These are phyloP conservation scores for Solanum acaule DNA, from an alignment of 257 asterid species.

Conservation along the genomic window DNA sequence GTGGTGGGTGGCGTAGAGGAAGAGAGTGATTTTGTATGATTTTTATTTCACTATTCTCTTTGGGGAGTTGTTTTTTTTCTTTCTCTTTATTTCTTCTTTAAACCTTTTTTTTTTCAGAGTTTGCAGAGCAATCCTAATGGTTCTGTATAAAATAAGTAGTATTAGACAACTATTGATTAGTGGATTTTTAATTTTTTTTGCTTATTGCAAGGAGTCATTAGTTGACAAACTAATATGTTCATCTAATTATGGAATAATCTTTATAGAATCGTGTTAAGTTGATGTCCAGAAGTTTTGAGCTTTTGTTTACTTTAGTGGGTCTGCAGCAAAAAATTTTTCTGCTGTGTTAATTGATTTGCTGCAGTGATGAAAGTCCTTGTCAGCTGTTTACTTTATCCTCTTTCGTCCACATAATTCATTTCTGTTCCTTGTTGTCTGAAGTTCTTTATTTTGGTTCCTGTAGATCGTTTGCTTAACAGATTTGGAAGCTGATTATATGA, in stretches of 20 bases:
- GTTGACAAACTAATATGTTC: neutral
- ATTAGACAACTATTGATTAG: neutral
- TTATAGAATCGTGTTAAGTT: neutral
- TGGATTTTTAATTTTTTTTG: neutral
- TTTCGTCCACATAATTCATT: neutral
- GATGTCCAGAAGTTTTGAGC: neutral
- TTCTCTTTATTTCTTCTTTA: neutral
- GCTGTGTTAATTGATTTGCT: neutral
- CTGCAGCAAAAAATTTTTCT: neutral
- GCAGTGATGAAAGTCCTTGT: neutral
- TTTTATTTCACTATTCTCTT: neutral
- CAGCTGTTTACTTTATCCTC: neutral
- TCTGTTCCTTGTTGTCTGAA: constrained; percentile 4
- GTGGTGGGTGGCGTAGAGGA: neutral
- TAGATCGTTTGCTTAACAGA: constrained; percentile 81
- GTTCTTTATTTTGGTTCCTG: constrained; percentile 7
- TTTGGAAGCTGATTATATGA: constrained; percentile 87
- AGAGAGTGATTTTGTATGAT: neutral
- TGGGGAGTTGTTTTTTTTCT: neutral
- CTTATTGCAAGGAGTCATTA: neutral
- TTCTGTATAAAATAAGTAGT: neutral
- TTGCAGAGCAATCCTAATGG: neutral
- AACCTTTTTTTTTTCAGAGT: neutral
- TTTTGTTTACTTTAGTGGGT: neutral
- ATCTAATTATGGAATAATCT: neutral